Percentiles rank a stretch among this genome's conserved stretches.
phyloP scores from a whole-genome alignment of 148 eudicot species.

The Chenopodium suecicum region DNA sequence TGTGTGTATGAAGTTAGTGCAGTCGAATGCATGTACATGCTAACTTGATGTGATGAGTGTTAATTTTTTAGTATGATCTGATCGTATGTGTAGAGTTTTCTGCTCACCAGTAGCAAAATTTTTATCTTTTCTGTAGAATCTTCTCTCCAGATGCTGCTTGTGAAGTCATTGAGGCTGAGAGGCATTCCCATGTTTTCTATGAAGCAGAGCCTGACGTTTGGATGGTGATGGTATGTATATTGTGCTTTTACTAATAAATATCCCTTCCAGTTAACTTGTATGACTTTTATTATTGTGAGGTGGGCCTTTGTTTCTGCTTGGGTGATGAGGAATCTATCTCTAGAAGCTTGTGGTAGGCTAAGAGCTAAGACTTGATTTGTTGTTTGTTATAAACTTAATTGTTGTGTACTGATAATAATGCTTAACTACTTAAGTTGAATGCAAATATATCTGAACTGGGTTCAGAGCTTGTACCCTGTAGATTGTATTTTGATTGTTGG shows the following conservation, averaged over 20 bases:
- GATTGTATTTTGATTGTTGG: not conserved
- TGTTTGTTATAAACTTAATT: not conserved
- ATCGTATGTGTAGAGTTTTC: not conserved
- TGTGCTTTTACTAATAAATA: not conserved
- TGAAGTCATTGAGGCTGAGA: slow-evolving; percentile 95
- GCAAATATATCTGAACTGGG: not conserved
- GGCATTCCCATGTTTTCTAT: slow-evolving; percentile 87
- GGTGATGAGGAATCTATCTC: no score
- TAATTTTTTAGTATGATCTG: not conserved
- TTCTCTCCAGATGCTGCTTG: slow-evolving; percentile 97
- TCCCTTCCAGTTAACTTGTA: not conserved
- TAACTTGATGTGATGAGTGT: not conserved
- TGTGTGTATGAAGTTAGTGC: no score
- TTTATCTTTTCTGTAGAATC: slow-evolving; percentile 49
- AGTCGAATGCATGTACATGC: not conserved
- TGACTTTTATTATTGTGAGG: not conserved
- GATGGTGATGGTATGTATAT: slow-evolving; percentile 90
- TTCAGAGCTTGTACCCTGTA: no score
- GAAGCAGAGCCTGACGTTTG: slow-evolving; percentile 97
- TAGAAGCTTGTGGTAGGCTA: not conserved
- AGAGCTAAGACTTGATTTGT: not conserved
- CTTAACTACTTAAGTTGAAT: not conserved
- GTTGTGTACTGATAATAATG: not conserved
- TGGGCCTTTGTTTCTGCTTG: not conserved
- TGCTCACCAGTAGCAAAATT: not conserved